Conservation (phyloP, 148 eudicot genomes). For the Suaeda aralocaspica region DNA sequence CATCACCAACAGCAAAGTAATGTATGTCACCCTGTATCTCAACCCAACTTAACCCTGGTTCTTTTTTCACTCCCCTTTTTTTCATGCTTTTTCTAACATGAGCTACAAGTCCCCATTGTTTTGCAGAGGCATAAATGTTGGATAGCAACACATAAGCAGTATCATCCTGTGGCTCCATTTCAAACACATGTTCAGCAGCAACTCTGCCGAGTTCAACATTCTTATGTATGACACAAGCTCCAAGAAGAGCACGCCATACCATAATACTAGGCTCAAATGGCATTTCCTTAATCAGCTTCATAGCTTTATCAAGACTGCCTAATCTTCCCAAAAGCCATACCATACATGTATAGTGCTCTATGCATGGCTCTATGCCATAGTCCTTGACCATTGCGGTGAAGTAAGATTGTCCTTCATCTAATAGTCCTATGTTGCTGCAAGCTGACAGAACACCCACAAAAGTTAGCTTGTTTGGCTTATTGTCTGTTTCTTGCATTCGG, state of each 20-base stretch:
- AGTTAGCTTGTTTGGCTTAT: conserved; percentile 55
- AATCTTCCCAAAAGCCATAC: conserved; percentile 72
- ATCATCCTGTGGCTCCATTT: conserved; percentile 76
- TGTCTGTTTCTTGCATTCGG: conserved; percentile 43
- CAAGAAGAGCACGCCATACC: conserved; percentile 92
- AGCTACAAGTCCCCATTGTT: conserved; percentile 82
- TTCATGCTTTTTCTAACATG: conserved; percentile 76
- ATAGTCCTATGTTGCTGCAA: conserved; percentile 72
- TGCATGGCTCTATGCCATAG: conserved; percentile 62
- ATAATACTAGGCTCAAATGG: conserved; percentile 74
- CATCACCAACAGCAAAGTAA: conserved; percentile 69
- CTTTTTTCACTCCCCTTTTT: conserved; percentile 72
- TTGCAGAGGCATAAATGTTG: conserved; percentile 68
- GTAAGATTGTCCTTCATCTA: conserved; percentile 58
- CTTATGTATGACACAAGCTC: conserved; percentile 72
- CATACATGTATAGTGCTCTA: conserved; percentile 94
- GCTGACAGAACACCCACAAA: conserved; percentile 84
- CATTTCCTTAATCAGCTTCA: conserved; percentile 63
- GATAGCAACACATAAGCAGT: conserved; percentile 66
- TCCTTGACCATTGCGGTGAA: conserved; percentile 53
- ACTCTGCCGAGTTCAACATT: conserved; percentile 62
- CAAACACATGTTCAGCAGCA: conserved; percentile 59
- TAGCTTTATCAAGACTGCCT: conserved; percentile 69
- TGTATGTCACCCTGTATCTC: conserved; percentile 61
- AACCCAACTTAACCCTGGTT: conserved; percentile 92